Base-by-base conservation (phyloP, 2,329 filamentous ascomycete species). In the Metarhizium robertsii region DNA sequence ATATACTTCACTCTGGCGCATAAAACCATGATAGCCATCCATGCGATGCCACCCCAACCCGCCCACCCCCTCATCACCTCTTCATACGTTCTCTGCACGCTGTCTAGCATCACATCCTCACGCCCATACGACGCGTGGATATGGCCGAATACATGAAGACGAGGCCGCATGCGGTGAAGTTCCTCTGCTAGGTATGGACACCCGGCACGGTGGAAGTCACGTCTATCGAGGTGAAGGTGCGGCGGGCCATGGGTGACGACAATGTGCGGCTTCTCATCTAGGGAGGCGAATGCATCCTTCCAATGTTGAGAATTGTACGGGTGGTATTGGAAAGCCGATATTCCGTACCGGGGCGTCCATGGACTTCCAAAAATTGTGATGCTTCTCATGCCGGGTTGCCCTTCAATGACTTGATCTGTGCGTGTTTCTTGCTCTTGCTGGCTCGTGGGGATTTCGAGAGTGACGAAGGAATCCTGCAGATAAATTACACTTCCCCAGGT, bases 281-380 rank as follows among this genome's bases (percentile, higher is more conserved):
- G 30, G 0, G 45, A 52, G 2, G 36, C 25, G 7, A 64, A 57
- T 2, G 52, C 52, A 30, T 54, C 11, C 1, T 50, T 40, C 63
- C 61, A 66, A 13, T 59, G 56, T 0, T 16, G 8, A 2, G 48
- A 53, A 20, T 56, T 29, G 20, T 60, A 50, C 2, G 61, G 59
- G 1, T 32, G 47, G 32, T 66, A 67, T 45, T 66, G 64, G 34
- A 66, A 67, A 4, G 62, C 64, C 3, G 60, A 66, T 11, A 47
- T 45, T 16, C 62, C 62, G 25, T 63, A 64, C 18, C 30, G 50
- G 7, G 61, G 61, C 2, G 62, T 67, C 58, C 60, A 66, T 0
- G 62, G 62, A 34, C 61, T 60, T 13, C 64, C 64, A 40, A 60
- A 64, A 11, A 65, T 50, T 1, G 53, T 55, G n/a, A 65, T 4